Evolutionary conservation across 2,329 filamentous ascomycete species (phyloP).

Genomic region (Xylaria sp.): DNA sequence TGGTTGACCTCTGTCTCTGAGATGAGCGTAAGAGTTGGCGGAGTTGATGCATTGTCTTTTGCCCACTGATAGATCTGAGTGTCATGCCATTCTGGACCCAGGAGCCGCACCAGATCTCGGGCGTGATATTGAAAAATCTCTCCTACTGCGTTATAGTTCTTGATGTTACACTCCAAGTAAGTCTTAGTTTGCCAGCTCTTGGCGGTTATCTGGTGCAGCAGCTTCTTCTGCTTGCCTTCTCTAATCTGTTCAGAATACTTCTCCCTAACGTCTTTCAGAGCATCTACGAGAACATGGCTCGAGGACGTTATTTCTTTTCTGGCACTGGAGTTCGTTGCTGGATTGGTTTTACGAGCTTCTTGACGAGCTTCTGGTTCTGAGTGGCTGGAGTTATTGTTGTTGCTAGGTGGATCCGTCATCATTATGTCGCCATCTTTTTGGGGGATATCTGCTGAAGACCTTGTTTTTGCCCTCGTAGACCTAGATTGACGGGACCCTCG

Average conservation of each 20-base stretch:
- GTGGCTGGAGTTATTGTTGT: not conserved
- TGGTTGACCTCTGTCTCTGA: conserved; percentile 36
- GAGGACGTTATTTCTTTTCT: conserved; percentile 12
- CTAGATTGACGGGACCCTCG: conserved; percentile 29
- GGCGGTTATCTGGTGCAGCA: conserved; percentile 36
- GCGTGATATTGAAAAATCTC: conserved; percentile 55
- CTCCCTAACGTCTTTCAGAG: conserved; percentile 35
- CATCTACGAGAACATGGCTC: conserved; percentile 28
- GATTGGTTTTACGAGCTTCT: not conserved
- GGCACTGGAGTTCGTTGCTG: not conserved
- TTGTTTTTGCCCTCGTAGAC: conserved; percentile 33
- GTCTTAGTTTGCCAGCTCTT: conserved; percentile 40
- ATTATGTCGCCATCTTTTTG: conserved; percentile 32
- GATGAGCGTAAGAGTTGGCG: conserved; percentile 35
- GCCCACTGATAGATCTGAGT: conserved; percentile 41
- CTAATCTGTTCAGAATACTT: conserved; percentile 37
- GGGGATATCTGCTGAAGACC: conserved; percentile 24
- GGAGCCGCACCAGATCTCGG: conserved; percentile 41
- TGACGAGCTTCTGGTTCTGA: not conserved
- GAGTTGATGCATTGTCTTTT: conserved; percentile 37
- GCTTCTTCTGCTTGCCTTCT: conserved; percentile 39
- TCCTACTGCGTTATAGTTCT: conserved; percentile 41
- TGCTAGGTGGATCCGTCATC: conserved; percentile 34
- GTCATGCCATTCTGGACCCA: conserved; percentile 41
- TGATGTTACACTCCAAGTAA: conserved; percentile 50